A percentile compares a stretch with the other conserved stretches of the same genome.
Conservation (phyloP, 345 rosid genomes). For the Acer negundo region DNA sequence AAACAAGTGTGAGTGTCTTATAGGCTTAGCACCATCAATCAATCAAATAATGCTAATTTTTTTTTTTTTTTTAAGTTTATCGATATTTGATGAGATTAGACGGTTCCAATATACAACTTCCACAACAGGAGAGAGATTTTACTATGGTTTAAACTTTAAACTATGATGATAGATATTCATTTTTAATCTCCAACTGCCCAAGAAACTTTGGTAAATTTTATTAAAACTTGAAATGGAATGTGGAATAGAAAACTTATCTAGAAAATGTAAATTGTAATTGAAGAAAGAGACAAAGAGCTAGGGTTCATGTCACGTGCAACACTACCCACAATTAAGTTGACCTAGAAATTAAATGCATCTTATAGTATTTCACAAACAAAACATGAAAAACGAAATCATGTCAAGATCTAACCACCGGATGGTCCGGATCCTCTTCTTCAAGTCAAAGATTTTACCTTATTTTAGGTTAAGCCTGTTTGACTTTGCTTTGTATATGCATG, state of each 20-base stretch:
- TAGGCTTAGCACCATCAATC: not conserved
- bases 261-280: not conserved
- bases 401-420: not conserved
- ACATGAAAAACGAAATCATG: not conserved
- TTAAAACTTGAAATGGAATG: not conserved
- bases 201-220: too few species aligned
- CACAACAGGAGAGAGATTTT: too few species aligned
- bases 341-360: not conserved
- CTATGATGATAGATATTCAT: too few species aligned
- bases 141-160: too few species aligned
- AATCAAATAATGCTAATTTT: too few species aligned
- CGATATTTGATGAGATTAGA: too few species aligned
- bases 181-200: too few species aligned
- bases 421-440: not conserved
- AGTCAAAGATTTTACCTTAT: not conserved
- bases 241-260: not conserved
- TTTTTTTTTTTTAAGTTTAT: too few species aligned
- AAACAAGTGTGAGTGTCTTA: not conserved
- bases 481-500: not conserved
- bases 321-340: not conserved
- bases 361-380: not conserved
- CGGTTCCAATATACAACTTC: too few species aligned
- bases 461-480: not conserved
- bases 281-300: not conserved
- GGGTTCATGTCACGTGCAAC: not conserved